These are phyloP conservation scores for Fusarium drepaniforme DNA, from an alignment of 2,329 filamentous ascomycete species.

Conservation along the genomic window DNA sequence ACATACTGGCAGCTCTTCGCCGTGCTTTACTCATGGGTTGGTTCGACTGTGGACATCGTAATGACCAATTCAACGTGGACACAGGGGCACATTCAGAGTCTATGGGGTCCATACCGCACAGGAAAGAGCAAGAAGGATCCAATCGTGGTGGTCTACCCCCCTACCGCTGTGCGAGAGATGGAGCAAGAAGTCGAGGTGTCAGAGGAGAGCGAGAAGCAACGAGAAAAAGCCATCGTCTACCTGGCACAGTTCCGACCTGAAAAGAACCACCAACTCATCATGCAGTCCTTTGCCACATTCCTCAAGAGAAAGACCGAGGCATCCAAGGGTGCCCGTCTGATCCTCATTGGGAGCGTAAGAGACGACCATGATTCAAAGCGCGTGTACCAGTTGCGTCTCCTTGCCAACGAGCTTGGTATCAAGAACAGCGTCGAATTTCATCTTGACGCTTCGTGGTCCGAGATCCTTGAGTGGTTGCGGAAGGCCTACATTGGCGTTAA, in stretches of 20 bases:
- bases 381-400: constrained; percentile 88
- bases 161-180: constrained; percentile 89
- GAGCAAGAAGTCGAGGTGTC: constrained; percentile 80
- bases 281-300: constrained; percentile 87
- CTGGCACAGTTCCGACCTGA: constrained; percentile 98
- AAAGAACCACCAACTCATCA: constrained; percentile 92
- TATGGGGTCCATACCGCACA: constrained; percentile 77
- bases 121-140: constrained; percentile 60
- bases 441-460: constrained; percentile 89
- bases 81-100: constrained; percentile 80
- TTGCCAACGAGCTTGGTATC: constrained; percentile 88
- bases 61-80: constrained; percentile 99
- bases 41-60: constrained; percentile 87
- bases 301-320: constrained; percentile 66
- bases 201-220: constrained; percentile 73
- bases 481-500: constrained; percentile 90
- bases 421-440: constrained; percentile 89
- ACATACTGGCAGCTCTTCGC: constrained; percentile 92
- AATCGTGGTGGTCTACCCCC: constrained; percentile 88
- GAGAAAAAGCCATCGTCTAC: constrained; percentile 84
- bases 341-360: constrained; percentile 93
- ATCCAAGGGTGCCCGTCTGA: constrained; percentile 71
- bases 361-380: constrained; percentile 83
- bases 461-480: constrained; percentile 84
- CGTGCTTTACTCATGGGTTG: constrained; percentile 83